Evolutionary conservation across 208 protist species (phyloP), one percentile per base, ranked within the genome.

Genomic region (Jaenimonas drosophilae): DNA sequence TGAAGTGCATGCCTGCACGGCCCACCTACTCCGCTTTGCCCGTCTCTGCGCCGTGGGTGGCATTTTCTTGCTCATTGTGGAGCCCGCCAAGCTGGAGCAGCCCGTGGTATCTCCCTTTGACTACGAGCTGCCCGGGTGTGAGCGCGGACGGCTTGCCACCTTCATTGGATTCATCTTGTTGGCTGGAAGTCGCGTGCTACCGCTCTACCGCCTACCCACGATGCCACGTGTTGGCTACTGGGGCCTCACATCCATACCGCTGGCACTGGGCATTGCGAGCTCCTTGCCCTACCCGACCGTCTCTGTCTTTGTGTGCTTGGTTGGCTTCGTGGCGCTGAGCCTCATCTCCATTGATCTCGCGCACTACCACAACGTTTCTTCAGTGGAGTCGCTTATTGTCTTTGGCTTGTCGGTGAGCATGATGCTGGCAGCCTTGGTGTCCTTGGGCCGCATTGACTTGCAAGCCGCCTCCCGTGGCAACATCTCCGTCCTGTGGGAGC

Each of bases 191-290:
- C 49, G 65, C 34, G 32, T 64, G 23, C 28, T 77, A 20, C 54
- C 70, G 3, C 48, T 80, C 34, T 28, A 46, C 16, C 53, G 48
- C 20, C 0, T 79, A 12, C 70, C 68, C 19, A 43, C 66, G 2
- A 32, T 38, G 6, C 19, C 65, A 27, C 76, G 78, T 28, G 54
- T 49, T 12, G 24, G 70, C 0, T 82, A 74, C 55, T 92, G 75
- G 76, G 34, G 77, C 11, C 5, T 59, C 19, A 40, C 59, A 9
- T 64, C 71, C 11, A 39, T 49, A 16, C 57, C 29, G 1, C 41
- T 88, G 7, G 56, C 66, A 17, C 67, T 77, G 25, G 70, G 74
- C 51, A 71, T 85, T 47, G 61, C 67, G 14, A 62, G 70, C 27
- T 42, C 79, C 30, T 49, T 87, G 47, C 73, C 71, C 5, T 44